Evolutionary conservation across 306 rosid genomes (phyloP), one percentile per base, ranked within the genome.

Genomic region (Trifolium repens): DNA sequence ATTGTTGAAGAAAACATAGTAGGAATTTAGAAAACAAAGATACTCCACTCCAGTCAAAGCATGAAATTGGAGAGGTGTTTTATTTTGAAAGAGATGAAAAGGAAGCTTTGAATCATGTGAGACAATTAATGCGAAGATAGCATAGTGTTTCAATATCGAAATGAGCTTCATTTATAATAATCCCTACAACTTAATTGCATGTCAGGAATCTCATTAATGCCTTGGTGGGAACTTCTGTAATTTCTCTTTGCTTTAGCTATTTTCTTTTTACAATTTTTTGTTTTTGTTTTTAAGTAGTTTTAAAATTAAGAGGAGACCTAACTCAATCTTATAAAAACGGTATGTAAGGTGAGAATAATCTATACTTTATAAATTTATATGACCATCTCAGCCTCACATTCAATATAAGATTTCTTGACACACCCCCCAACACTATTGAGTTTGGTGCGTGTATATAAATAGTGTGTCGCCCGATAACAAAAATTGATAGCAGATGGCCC

Each of bases 121-220:
- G 55, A 81, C 87, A 84, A 83, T 86, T 81, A 93, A 89, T 83
- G 90, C 96, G 30, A 13, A 30, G 32, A 67, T 69, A 80, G 73
- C 72, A 69, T 74, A 54, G 84, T 77, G 50, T 83, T 69, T 85
- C 83, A 74, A 55, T 75, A 79, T 87, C 71, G 79, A 80, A 87
- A 75, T 81, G 43, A 82, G 86, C 74, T 79, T 87, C 75, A 81
- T 84, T 75, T 87, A 86, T 85, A 88, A 79, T 79, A 87, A 88
- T 79, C 85, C 79, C 46, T 74, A 32, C 84, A 80, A 71, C 76
- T 88, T 78, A 86, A 83, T 79, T 72, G 66, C 70, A 70, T 88
- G 97, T 90, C 91, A 90, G 96, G 84, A 83, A 82, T 78, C 85
- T 82, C 87, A 87, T 87, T 85, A 85, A 88, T 85, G 54, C 68